Base-by-base conservation (phyloP, 1,139 yeast species). In the Candida sp. region DNA sequence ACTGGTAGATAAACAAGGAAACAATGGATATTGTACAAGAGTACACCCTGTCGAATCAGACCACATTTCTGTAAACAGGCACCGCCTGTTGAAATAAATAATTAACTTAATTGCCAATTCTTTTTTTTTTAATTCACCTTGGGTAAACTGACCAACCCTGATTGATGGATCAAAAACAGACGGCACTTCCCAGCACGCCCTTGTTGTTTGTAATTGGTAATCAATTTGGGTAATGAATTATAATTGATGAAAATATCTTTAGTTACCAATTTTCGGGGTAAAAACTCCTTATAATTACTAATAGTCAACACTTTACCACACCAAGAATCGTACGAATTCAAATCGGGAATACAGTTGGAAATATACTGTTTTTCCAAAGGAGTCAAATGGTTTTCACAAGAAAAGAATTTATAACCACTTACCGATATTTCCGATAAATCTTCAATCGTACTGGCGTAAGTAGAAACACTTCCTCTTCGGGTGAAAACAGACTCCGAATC, bases 321-420 rank as follows among this genome's bases (percentile, higher is more conserved):
- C 78, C 78, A 73, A 44, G 56, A 63, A 50, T 72, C 77, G 48
- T 47, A 71, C 11, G 75, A 65, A 48, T 70, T 70, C 43, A 73
- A 60, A 39, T 55, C 60, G 4, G 76, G 75, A 22, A 71, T 55
- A 51, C 77, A 70, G 45, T 66, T 64, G 43, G 67, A 63, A 21
- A 72, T 68, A 51, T 64, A 69, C 47, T 62, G 67, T 44, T 65
- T 66, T 44, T 72, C 77, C 33, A 61, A 48, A 3, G 62, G 48
- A 33, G 63, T 54, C 48, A 61, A 64, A 37, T 42, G 48, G 40
- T 52, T 53, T n/a, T 66, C 70, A 38, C 51, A 51, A 12, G 64
- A 58, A 21, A 50, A 49, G 21, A 67, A 54, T 35, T 56, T 53
- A 38, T 43, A 50, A 9, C 58, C 57, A 3, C 40, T 37, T 4